Percentiles rank a stretch among this genome's conserved stretches.
These are phyloP conservation scores for Citropsis articulata DNA, from an alignment of 345 rosid genomes.

Conservation along the genomic window DNA sequence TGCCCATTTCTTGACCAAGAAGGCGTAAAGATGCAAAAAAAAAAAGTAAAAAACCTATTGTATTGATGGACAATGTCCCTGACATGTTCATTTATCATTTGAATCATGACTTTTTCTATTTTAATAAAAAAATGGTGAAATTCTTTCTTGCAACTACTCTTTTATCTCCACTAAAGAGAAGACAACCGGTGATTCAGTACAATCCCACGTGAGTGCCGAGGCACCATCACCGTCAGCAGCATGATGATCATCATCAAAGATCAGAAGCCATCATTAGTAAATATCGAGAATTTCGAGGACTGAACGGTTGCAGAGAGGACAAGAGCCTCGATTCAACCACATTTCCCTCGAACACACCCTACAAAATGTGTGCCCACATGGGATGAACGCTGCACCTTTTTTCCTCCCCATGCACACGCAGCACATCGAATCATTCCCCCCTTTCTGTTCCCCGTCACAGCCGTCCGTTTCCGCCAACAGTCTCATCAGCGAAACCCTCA, in stretches of 20 bases:
- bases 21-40: no score
- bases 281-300: conserved; percentile 68
- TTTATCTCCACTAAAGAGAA: neutral
- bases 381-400: conserved; percentile 76
- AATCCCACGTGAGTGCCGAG: neutral
- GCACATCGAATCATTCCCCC: conserved; percentile 50
- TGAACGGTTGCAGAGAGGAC: conserved; percentile 77
- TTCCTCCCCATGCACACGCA: conserved; percentile 80
- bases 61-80: no score
- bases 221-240: neutral
- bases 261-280: conserved; percentile 25
- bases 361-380: conserved; percentile 83
- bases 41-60: no score
- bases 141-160: neutral
- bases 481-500: conserved; percentile 74
- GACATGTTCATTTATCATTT: no score
- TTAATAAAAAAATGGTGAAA: no score
- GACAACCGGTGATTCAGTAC: neutral
- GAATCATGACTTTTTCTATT: no score
- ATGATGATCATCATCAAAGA: neutral
- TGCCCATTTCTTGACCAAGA: no score
- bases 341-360: conserved; percentile 72
- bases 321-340: conserved; percentile 63
- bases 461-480: conserved; percentile 62
- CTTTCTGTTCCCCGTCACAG: conserved; percentile 20